phyloP scores from a whole-genome alignment of 2,329 filamentous ascomycete species.

The Orbilia blumenaviensis region DNA sequence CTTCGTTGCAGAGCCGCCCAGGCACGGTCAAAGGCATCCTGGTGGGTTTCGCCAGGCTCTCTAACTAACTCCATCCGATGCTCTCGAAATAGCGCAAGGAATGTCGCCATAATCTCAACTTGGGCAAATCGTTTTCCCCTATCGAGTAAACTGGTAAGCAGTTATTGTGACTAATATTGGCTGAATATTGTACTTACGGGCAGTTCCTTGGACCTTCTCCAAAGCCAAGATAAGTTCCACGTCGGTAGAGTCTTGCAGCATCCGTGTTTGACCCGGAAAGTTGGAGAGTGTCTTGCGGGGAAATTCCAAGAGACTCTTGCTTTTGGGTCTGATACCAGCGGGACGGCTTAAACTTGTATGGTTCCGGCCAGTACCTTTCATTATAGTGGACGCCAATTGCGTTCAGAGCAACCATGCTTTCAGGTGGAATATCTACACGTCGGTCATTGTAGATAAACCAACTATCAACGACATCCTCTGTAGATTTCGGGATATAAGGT shows the following conservation, averaged over 20 bases:
- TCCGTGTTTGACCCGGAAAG: constrained; percentile 1
- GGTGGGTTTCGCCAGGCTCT: constrained; percentile 7
- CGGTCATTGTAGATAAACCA: constrained; percentile 19
- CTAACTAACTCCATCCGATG: constrained; percentile 16
- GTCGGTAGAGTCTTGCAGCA: constrained; percentile 8
- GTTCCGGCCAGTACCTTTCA: constrained; percentile 13
- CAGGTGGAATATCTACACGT: constrained; percentile 7
- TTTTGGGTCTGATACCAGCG: constrained; percentile 21
- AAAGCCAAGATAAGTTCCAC: constrained; percentile 23
- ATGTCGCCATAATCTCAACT: constrained; percentile 26
- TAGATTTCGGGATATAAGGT: constrained; percentile 19
- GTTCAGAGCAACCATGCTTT: constrained; percentile 19
- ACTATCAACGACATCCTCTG: constrained; percentile 7
- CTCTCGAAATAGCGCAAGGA: constrained; percentile 19
- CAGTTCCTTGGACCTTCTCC: constrained; percentile 21
- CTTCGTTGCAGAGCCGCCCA: constrained; percentile 14
- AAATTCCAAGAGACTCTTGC: constrained; percentile 6
- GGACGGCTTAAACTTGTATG: constrained; percentile 15
- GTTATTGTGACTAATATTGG: background rate
- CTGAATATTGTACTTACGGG: constrained; percentile 1
- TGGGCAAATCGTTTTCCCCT: constrained; percentile 22
- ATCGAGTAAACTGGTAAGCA: background rate
- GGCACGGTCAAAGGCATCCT: constrained; percentile 14
- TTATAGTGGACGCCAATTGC: constrained; percentile 28
- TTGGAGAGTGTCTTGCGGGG: background rate